These are phyloP conservation scores for Pecoramyces ruminantium DNA, from an alignment of 192 early-diverging fungal genomes.

Conservation along the genomic window DNA sequence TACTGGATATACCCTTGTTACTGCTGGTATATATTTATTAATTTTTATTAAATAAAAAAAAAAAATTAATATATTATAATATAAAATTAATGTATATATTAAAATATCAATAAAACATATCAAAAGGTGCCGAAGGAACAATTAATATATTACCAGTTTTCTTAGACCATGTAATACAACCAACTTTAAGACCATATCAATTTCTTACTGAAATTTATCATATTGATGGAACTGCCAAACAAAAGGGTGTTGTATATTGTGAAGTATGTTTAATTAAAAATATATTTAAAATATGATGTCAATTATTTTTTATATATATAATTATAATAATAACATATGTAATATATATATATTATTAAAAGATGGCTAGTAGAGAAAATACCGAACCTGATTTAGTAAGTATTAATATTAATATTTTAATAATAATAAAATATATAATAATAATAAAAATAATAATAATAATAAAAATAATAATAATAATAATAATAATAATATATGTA, in stretches of 20 bases:
- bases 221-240: constrained; percentile 43
- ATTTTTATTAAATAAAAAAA: background rate
- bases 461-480: too few species aligned
- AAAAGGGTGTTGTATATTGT: constrained; percentile 63
- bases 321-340: too few species aligned
- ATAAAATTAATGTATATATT: too few species aligned
- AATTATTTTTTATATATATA: too few species aligned
- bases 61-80: too few species aligned
- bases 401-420: too few species aligned
- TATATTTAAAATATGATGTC: too few species aligned
- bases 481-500: too few species aligned
- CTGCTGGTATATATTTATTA: constrained; percentile 9
- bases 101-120: constrained; percentile 4
- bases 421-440: too few species aligned
- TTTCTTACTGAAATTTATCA: constrained; percentile 52
- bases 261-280: constrained; percentile 8
- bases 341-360: too few species aligned
- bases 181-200: constrained; percentile 38
- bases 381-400: constrained; percentile 41
- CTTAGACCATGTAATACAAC: constrained; percentile 63
- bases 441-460: too few species aligned
- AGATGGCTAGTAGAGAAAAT: constrained; percentile 60
- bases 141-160: constrained; percentile 57
- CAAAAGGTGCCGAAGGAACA: constrained; percentile 47
- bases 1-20: constrained; percentile 55